Conservation (phyloP, 2,329 filamentous ascomycete genomes). For the Arachnopeziza araneosa region DNA sequence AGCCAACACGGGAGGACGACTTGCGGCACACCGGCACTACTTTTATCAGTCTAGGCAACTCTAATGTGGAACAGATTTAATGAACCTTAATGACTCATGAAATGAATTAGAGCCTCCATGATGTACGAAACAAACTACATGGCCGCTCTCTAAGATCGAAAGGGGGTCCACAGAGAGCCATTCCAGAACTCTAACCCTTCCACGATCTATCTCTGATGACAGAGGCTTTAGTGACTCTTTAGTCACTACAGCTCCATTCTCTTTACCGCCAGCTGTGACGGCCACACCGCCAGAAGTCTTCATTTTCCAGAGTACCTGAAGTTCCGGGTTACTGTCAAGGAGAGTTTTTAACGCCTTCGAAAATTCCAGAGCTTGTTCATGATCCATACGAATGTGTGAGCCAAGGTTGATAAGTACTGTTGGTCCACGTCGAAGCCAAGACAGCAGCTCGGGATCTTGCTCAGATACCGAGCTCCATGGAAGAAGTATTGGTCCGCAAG, state of each 20-base stretch:
- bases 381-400: not conserved
- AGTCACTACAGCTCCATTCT: not conserved
- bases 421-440: slow-evolving; percentile 16
- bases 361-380: slow-evolving; percentile 33
- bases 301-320: slow-evolving; percentile 33
- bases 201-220: not conserved
- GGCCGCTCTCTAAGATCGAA: slow-evolving; percentile 30
- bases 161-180: slow-evolving; percentile 9
- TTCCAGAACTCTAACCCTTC: slow-evolving; percentile 1
- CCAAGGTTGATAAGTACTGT: slow-evolving; percentile 44
- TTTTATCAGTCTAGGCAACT: slow-evolving; percentile 2
- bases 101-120: slow-evolving; percentile 36
- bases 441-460: slow-evolving; percentile 32
- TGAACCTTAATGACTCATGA: slow-evolving; percentile 38
- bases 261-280: slow-evolving; percentile 3
- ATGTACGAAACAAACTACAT: slow-evolving; percentile 31
- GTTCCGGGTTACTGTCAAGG: slow-evolving; percentile 24
- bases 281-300: slow-evolving; percentile 1
- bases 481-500: slow-evolving; percentile 43
- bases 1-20: slow-evolving; percentile 40
- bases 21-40: slow-evolving; percentile 39
- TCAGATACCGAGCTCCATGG: slow-evolving; percentile 30
- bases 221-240: not conserved
- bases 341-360: slow-evolving; percentile 32
- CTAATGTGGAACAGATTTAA: not conserved